A percentile compares a stretch with the other conserved stretches of the same genome.
Conservation (phyloP, 495 filamentous ascomycete species). For the Copromyces sp. region DNA sequence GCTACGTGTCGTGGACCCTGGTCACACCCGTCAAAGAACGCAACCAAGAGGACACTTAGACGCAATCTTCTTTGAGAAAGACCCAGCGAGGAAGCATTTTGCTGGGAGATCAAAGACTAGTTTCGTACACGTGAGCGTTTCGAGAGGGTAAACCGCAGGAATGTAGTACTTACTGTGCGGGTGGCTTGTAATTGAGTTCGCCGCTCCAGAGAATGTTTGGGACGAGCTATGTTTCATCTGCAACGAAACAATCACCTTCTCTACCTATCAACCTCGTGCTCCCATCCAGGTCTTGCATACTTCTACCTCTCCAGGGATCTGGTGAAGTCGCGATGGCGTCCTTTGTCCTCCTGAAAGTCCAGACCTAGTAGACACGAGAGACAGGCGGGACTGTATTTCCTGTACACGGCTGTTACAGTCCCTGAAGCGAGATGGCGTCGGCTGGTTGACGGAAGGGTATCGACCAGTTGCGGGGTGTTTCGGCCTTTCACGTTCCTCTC, state of each 20-base stretch:
- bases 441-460: background rate
- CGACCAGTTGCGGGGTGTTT: background rate
- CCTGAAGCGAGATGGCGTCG: background rate
- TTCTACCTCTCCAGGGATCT: background rate
- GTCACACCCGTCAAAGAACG: background rate
- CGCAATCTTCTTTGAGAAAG: slow-evolving; percentile 6
- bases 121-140: background rate
- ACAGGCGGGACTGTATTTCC: background rate
- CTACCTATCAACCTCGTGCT: background rate
- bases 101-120: background rate
- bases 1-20: background rate
- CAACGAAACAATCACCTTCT: background rate
- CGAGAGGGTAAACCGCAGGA: background rate
- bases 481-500: background rate
- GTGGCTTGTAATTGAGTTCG: background rate
- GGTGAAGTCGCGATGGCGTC: background rate
- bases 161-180: background rate
- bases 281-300: background rate
- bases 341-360: background rate
- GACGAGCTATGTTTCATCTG: background rate
- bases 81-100: background rate
- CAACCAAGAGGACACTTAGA: background rate
- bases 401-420: background rate
- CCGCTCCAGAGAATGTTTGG: background rate
- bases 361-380: background rate